Base-by-base conservation (phyloP, 2,329 filamentous ascomycete genomes). In the Hypoxylon sp. region DNA sequence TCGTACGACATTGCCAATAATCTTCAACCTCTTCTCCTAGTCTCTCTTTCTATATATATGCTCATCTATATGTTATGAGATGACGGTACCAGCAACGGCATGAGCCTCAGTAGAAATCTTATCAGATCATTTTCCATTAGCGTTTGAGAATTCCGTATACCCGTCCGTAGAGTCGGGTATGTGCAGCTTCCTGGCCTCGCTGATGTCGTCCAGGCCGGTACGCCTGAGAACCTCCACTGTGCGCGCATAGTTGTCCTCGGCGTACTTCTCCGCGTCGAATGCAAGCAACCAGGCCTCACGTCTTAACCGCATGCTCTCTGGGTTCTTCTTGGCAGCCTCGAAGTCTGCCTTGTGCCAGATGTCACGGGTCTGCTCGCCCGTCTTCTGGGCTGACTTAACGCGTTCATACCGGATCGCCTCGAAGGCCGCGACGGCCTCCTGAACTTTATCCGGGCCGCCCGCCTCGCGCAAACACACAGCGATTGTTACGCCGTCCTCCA, bases 261-360 rank as follows among this genome's bases (percentile, higher is more conserved):
- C 82, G 67, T 84, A 79, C 34, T 74, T 77, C 75, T 86, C 83
- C 25, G 83, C 80, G 70, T 87, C 84, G 68, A 85, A 84, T 41
- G 79, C 76, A 21, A 85, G 76, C 7, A 86, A 76, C 83, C 84
- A 86, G 57, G 79, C 80, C 69, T 85, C 83, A 38, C 83, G 78
- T 10, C 80, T 76, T 53, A 85, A 72, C 59, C 83, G 79, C 69
- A 85, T 78, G 19, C 77, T 79, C 63, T 81, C 77, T 0, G 82
- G 83, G 55, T 83, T 76, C 67, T 80, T 77, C 72, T 80, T 80
- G n/a, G 83, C 82, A 23, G 79, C 79, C 30, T 76, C 77, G 78
- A 82, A 86, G 73, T 84, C 81, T 6, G 83, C 84, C 73, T 82
- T 84, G 75, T 86, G 84, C 84, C 84, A 86, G 74, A 82, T 82